Evolutionary conservation across 2,329 filamentous ascomycete genomes (phyloP).

Genomic region (Hypoxylon sp.): DNA sequence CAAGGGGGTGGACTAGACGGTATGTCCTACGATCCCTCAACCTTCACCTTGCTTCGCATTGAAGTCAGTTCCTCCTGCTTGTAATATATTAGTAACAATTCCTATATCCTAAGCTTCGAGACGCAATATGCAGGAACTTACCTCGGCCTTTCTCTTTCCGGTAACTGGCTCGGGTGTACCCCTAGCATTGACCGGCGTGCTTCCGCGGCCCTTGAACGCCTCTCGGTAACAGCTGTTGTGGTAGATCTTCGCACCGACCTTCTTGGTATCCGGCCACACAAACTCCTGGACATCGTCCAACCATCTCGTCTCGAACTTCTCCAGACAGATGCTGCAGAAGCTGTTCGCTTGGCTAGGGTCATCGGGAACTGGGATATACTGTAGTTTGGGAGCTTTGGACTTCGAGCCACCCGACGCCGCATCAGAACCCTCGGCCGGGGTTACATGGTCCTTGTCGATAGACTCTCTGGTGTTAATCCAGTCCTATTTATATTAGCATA

Average conservation of each 20-base stretch:
- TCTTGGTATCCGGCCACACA: conserved; percentile 92
- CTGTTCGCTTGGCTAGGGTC: conserved; percentile 81
- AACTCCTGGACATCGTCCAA: conserved; percentile 94
- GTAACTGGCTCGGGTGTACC: conserved; percentile 76
- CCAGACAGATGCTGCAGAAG: conserved; percentile 93
- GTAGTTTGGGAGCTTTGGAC: conserved; percentile 69
- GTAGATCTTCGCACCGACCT: conserved; percentile 84
- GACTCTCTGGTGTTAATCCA: conserved; percentile 90
- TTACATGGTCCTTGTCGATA: conserved; percentile 74
- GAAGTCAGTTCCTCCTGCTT: conserved; percentile 55
- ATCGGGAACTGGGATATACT: conserved; percentile 88
- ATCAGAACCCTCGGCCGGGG: conserved; percentile 56
- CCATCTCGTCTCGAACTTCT: conserved; percentile 93
- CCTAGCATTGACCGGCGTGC: conserved; percentile 58
- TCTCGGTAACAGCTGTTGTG: conserved; percentile 93
- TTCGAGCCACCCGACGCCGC: conserved; percentile 58
- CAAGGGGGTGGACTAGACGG: conserved; percentile 1
- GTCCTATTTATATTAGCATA: conserved; percentile 69
- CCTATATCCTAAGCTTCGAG: neutral
- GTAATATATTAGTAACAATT: conserved; percentile 44
- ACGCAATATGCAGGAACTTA: conserved; percentile 54
- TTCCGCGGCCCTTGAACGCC: conserved; percentile 76
- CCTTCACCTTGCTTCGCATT: conserved; percentile 52
- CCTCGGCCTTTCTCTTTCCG: conserved; percentile 83
- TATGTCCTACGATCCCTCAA: conserved; percentile 46